phyloP scores from a whole-genome alignment of 225 moss, liverwort and hornwort genomes.

The Straminergon stramineum region DNA sequence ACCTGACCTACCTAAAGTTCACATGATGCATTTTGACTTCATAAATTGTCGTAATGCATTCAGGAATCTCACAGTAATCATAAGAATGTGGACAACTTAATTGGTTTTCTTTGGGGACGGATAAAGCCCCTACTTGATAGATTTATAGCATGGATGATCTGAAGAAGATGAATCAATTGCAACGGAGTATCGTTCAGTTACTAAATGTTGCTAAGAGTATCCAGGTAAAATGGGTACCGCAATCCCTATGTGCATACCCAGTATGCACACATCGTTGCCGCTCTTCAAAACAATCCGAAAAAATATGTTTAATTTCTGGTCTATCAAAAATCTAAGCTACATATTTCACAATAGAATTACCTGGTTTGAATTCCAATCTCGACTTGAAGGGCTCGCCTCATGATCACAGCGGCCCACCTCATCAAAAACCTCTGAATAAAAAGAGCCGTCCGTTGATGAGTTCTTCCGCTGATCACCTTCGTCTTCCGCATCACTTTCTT shows the following conservation, averaged over 20 bases:
- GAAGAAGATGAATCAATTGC: neutral
- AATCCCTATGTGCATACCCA: neutral
- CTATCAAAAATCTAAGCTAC: neutral
- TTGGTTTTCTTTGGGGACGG: neutral
- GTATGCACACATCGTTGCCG: neutral
- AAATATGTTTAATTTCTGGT: neutral
- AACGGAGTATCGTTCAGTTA: neutral
- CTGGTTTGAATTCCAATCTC: neutral
- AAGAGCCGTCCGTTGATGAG: conserved; percentile 13
- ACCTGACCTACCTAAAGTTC: neutral
- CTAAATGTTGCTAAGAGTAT: neutral
- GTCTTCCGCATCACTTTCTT: conserved; percentile 6
- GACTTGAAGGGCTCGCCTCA: conserved; percentile 5
- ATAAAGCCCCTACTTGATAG: neutral
- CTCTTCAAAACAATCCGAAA: neutral
- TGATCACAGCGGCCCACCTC: neutral
- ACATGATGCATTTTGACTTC: neutral
- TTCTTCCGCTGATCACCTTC: neutral
- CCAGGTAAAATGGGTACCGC: neutral
- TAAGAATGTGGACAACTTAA: neutral
- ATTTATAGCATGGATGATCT: neutral
- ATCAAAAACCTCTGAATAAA: conserved; percentile 4
- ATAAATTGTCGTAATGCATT: neutral
- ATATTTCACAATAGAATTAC: neutral
- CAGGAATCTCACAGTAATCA: neutral